Base-by-base conservation (phyloP, 192 early-diverging fungal genomes). In the Coemansia sp. region DNA sequence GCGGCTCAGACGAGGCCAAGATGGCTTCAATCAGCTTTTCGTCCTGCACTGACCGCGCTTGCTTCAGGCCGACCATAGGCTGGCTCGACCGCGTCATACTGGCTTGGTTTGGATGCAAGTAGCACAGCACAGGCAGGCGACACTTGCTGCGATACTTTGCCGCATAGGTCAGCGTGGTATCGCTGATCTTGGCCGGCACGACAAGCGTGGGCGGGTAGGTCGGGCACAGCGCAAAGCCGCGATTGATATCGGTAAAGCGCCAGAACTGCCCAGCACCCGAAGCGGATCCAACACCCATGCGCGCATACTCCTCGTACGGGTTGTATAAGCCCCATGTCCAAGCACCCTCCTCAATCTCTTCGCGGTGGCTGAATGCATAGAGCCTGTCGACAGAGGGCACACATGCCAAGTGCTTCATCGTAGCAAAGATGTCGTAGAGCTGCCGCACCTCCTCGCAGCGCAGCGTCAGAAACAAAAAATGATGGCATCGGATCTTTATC, bases 11-110 rank as follows among this genome's bases (percentile, higher is more conserved):
- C 36, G 93, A 88, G 51, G 90, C 75, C 77, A 98, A 92, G 41
- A 99, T 96, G 42, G 91, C 91, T 73, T 98, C 96, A 24, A 97
- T 90, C 12, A 99, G 84, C 82, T 96, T 97, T 69, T 99, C 97
- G 72, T 99, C 97, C 79, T 99, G 97, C 63, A 96, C 91, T 12
- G 95, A 97, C 40, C 97, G 87, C 65, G 93, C 94, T 74, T 95
- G 93, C 72, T 93, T 93, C n/a, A 99, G 86, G 1, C 97, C 97
- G 40, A 95, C 94, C 88, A 99, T 91, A 0, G 97, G 97, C 77
- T 99, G 97, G 68, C 92, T 92, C 5, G 91, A 94, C 40, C 97
- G 89, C 34, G 97, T 97, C 68, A 99, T 96, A 20, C 94, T 91
- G 31, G 93, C 91, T 87, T 86, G 68, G 70, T 94, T 96, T 7